Evolutionary conservation across 2,329 filamentous ascomycete genomes (phyloP), one percentile per base, ranked within the genome.

Genomic region (Leptoxyphium fumago): DNA sequence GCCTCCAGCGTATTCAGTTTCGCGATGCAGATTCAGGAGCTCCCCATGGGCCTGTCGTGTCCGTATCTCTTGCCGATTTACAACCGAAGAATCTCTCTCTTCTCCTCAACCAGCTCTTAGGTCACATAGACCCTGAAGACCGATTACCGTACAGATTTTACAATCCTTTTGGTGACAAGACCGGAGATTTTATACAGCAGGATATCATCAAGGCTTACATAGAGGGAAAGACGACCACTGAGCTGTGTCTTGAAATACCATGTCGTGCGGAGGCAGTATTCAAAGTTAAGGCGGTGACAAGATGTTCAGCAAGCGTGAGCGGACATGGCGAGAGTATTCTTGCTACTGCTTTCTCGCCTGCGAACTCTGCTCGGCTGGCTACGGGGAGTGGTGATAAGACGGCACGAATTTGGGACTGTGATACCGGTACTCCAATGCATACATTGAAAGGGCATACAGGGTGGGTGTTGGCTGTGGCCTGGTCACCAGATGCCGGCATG

Each of bases 311-410:
- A 48, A 80, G 80, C 43, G 93, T 96, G 51, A 80, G 82, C 2
- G 91, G 91, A 10, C 91, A 98, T 63, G 88, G 87, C 34, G 84
- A 94, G 61, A 80, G 88, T 2, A 96, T 96, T 53, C 71, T 96
- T 17, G 77, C 84, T 28, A 81, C 84, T 2, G 79, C 88, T 34
- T 96, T 95, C 63, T 91, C 84, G 0, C 89, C 89, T 0, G 74
- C 75, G 32, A 78, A 75, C 6, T 89, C 84, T 21, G 78, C 78
- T 10, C 74, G 80, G 46, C 74, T 95, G 62, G 88, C 87, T 0
- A 94, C 85, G 1, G 91, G 89, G 0, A 86, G 82, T 48, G 91
- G 91, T 40, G 91, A 98, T 58, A 82, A 82, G 53, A 95, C 88
- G 1, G 89, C 88, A 0, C 72, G 89, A 45, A 81, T 96, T 66